phyloP scores from a whole-genome alignment of 768 basidiomycete genomes.

The Boletus tylopilopsis region DNA sequence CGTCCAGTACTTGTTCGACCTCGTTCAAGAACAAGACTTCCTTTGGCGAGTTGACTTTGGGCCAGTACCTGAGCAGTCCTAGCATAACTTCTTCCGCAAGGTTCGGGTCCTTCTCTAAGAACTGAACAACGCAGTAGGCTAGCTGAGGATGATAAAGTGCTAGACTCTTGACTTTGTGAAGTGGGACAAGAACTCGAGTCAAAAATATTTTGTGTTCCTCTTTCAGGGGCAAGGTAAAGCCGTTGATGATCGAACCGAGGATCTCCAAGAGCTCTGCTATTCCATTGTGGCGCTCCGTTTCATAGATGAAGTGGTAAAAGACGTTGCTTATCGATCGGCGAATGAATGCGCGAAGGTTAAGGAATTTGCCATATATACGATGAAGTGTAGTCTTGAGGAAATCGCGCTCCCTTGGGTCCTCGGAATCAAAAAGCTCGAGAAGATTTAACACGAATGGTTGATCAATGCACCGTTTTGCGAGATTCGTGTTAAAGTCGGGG shows the following conservation, averaged over 20 bases:
- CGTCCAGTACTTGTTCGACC: conserved; percentile 97
- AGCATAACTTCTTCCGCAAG: conserved; percentile 95
- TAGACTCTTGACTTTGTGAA: conserved; percentile 98
- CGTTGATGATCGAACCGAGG: conserved; percentile 98
- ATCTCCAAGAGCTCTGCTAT: conserved; percentile 98
- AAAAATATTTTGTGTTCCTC: conserved; percentile 99
- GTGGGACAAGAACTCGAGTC: conserved; percentile 86
- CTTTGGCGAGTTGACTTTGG: conserved; percentile 98
- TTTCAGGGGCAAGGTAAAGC: conserved; percentile 95
- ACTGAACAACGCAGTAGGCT: conserved; percentile 98
- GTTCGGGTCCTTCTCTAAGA: conserved; percentile 91
- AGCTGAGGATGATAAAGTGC: conserved; percentile 98
- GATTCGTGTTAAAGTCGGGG: conserved; percentile 96
- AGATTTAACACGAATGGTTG: conserved; percentile 94
- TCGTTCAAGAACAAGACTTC: conserved; percentile 99
- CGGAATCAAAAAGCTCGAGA: conserved; percentile 96
- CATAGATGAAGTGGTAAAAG: conserved; percentile 98
- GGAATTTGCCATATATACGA: conserved; percentile 99
- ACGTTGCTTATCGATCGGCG: conserved; percentile 99
- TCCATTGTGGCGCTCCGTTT: conserved; percentile 98
- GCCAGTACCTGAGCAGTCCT: conserved; percentile 97
- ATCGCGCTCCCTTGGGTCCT: conserved; percentile 98
- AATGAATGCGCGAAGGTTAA: conserved; percentile 97
- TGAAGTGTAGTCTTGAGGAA: conserved; percentile 99
- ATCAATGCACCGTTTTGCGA: conserved; percentile 97